A percentile compares a stretch with the other conserved stretches of the same genome.
These are phyloP conservation scores for Lactarius akahatsu DNA, from an alignment of 768 basidiomycete species.

Conservation along the genomic window DNA sequence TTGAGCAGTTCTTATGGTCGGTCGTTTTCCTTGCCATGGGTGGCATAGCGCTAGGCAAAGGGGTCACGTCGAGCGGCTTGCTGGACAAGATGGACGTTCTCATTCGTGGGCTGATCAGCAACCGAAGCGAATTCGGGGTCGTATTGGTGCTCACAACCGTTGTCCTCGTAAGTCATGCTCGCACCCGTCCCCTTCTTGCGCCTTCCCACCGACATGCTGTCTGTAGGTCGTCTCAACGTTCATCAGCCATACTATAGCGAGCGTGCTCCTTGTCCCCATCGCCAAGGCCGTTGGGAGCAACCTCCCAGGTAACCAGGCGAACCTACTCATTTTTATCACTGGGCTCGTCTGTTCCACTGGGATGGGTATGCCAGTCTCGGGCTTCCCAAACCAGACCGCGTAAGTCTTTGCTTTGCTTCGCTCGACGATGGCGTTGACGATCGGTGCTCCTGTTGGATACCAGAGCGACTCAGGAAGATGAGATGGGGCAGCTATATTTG, in stretches of 20 bases:
- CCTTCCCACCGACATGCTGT: neutral
- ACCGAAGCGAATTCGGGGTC: constrained; percentile 63
- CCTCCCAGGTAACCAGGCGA: constrained; percentile 63
- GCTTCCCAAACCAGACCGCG: constrained; percentile 99
- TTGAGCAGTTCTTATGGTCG: constrained; percentile 92
- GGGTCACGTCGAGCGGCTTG: constrained; percentile 86
- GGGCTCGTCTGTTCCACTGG: constrained; percentile 91
- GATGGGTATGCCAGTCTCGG: constrained; percentile 98
- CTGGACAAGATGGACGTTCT: constrained; percentile 70
- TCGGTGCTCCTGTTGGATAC: constrained; percentile 12
- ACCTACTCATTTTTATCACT: constrained; percentile 91
- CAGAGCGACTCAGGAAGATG: constrained; percentile 91
- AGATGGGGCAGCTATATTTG: constrained; percentile 87
- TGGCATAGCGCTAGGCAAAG: constrained; percentile 93
- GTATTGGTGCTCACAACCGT: constrained; percentile 54
- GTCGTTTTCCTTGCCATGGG: constrained; percentile 98
- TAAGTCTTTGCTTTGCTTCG: constrained; percentile 42
- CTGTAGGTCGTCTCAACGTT: constrained; percentile 84
- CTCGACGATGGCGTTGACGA: constrained; percentile 8
- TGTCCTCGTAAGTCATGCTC: constrained; percentile 34
- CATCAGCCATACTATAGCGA: constrained; percentile 97
- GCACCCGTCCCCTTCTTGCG: neutral
- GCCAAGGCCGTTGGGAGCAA: constrained; percentile 86
- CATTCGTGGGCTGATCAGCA: constrained; percentile 60
- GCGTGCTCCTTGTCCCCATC: constrained; percentile 94